phyloP scores from a whole-genome alignment of 2,329 filamentous ascomycete genomes.

The Fusarium bulbicola region DNA sequence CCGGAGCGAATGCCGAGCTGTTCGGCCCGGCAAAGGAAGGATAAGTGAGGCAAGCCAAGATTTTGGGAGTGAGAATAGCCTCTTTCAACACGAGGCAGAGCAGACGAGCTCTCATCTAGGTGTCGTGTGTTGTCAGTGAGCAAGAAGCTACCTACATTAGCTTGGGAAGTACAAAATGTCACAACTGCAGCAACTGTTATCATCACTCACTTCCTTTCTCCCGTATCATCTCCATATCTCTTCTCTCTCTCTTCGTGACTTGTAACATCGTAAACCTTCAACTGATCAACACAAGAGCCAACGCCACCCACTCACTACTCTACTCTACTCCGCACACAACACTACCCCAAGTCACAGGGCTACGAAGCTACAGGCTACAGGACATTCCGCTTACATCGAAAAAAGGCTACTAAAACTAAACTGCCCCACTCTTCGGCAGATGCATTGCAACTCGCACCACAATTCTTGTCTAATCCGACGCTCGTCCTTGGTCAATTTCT shows the following conservation, averaged over 20 bases:
- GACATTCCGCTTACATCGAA: conserved; percentile 13
- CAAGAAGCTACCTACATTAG: background rate
- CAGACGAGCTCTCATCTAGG: background rate
- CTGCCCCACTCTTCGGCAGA: conserved; percentile 33
- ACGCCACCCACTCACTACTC: conserved; percentile 5
- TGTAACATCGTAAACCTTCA: background rate
- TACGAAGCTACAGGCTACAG: background rate
- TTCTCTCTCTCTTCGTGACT: background rate
- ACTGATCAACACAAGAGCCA: background rate
- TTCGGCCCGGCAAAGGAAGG: conserved; percentile 13
- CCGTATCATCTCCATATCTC: background rate
- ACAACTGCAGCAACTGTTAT: background rate
- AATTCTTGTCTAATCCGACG: conserved; percentile 27
- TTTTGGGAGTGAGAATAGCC: background rate
- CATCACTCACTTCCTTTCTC: background rate
- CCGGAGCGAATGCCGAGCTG: conserved; percentile 3
- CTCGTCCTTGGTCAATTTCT: conserved; percentile 19
- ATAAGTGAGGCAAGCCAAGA: background rate
- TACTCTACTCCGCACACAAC: conserved; percentile 1
- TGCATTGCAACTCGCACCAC: conserved; percentile 20
- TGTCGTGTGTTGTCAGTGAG: background rate
- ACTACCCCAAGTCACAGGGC: background rate
- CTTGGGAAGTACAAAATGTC: background rate
- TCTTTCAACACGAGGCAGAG: background rate
- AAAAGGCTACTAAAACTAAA: conserved; percentile 2